Conservation (phyloP, 805 yeast genomes). For the Tanozyma kutaoensis region DNA sequence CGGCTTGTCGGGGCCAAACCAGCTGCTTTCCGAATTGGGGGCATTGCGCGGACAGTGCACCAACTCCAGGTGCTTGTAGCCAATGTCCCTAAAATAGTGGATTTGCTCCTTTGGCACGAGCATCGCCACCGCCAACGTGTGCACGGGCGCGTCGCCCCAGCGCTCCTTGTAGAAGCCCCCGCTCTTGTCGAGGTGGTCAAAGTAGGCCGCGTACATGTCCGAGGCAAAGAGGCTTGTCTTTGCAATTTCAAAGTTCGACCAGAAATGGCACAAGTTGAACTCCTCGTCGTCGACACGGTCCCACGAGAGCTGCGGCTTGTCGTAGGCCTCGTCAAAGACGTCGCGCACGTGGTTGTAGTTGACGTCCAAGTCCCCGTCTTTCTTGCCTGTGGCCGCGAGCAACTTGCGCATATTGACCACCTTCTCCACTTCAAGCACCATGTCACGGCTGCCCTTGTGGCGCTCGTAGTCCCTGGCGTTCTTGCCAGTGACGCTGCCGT, state of each 20-base stretch:
- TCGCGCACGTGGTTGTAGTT: conserved; percentile 15
- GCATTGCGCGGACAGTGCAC: conserved; percentile 71
- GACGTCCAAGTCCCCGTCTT: conserved; percentile 8
- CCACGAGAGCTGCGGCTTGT: conserved; percentile 17
- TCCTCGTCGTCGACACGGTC: conserved; percentile 56
- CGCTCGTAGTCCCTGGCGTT: conserved; percentile 10
- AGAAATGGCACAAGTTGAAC: conserved; percentile 75
- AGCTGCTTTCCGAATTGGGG: conserved; percentile 13
- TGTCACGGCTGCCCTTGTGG: conserved; percentile 1
- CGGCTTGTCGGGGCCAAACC: conserved; percentile 13
- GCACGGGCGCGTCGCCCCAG: conserved; percentile 98
- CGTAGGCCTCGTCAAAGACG: conserved; percentile 23
- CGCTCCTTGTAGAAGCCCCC: conserved; percentile 86
- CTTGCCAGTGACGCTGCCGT: conserved; percentile 10
- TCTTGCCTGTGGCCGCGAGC: conserved; percentile 9
- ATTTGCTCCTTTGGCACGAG: conserved; percentile 54
- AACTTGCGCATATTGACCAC: conserved; percentile 13
- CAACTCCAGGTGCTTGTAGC: conserved; percentile 70
- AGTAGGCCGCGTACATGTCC: conserved; percentile 51
- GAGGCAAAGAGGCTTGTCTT: conserved; percentile 62
- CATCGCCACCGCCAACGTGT: conserved; percentile 76
- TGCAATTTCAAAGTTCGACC: conserved; percentile 93
- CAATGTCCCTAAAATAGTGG: conserved; percentile 89
- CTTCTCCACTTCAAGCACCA: conserved; percentile 8
- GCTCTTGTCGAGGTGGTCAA: conserved; percentile 49